Evolutionary conservation across 2,329 filamentous ascomycete species (phyloP), one percentile per base, ranked within the genome.

Genomic region (Aspergillus pseudoviridinutans): DNA sequence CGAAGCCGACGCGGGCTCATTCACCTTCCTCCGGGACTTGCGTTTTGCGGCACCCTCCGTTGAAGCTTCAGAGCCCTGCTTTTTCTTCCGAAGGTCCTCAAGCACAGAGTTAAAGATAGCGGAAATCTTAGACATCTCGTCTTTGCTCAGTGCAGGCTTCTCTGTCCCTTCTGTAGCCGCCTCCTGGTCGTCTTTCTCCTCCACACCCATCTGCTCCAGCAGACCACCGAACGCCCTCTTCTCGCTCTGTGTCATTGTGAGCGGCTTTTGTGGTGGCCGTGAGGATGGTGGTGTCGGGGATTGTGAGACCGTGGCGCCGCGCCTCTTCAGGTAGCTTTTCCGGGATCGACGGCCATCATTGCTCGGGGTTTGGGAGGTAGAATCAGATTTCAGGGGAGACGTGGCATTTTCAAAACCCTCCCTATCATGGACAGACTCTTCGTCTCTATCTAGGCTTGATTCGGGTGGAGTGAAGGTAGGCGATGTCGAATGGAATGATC

Each of bases 41-140:
- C 32, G 32, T 6, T 35, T 20, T 14, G 10, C 38, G 10, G 38
- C 47, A 12, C 44, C 24, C 14, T 29, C 42, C 42, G 20, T 9
- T 14, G 47, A 22, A 9, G 5, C 47, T 28, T 44, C 28, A n/a
- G 44, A 27, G 20, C 46, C 42, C 25, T 41, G 12, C 44, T 58
- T 56, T 28, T 44, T 27, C 14, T 57, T 60, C 38, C 41, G 38
- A 41, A 64, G 51, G 35, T 67, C 64, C 51, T 60, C 42, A 14
- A 66, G 56, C n/a, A 65, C 65, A 9, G 61, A 57, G 27, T 68
- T 57, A 49, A 69, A 68, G n/a, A 69, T 69, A 4, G 49, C 56
- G 7, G 61, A 64, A 20, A 72, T 64, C 47, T 71, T 60, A 4
- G 61, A 50, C 53, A 66, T 63, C 35, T 70, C 68, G 7, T 62